Conservation (phyloP, 176 grass and related monocot species). For the Musa itinerans region DNA sequence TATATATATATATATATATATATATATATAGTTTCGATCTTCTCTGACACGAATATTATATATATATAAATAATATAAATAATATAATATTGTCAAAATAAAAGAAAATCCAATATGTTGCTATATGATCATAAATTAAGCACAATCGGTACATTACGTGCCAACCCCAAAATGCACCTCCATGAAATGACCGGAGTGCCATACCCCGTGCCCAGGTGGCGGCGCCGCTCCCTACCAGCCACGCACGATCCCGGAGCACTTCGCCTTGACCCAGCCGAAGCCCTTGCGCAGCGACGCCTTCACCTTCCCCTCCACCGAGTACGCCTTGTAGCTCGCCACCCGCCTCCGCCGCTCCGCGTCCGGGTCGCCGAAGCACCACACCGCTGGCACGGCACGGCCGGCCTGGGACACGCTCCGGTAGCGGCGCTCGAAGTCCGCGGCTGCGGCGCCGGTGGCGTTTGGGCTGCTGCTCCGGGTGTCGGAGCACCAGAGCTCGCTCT, state of each 20-base stretch:
- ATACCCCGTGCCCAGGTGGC: neutral
- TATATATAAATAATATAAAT: no score
- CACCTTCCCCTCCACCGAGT: slow-evolving; percentile 48
- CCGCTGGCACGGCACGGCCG: neutral
- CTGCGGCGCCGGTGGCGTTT: neutral
- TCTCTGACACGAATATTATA: no score
- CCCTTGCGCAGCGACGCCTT: slow-evolving; percentile 57
- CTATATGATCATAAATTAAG: no score
- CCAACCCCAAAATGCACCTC: neutral
- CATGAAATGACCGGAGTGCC: neutral
- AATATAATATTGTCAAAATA: neutral
- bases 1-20: no score
- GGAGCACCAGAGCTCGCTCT: neutral
- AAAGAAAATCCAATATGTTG: neutral
- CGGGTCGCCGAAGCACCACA: slow-evolving; percentile 44
- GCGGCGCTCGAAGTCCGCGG: neutral
- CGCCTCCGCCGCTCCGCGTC: slow-evolving; percentile 58
- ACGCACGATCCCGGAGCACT: slow-evolving; percentile 13
- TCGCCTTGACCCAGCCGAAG: slow-evolving; percentile 52
- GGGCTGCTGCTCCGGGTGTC: no score
- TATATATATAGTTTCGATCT: neutral
- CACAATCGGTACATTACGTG: no score
- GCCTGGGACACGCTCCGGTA: neutral
- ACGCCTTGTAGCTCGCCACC: slow-evolving; percentile 55
- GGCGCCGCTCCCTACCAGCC: neutral